Evolutionary conservation across 257 asterid genomes (phyloP).

Genomic region (Scutellaria minor): DNA sequence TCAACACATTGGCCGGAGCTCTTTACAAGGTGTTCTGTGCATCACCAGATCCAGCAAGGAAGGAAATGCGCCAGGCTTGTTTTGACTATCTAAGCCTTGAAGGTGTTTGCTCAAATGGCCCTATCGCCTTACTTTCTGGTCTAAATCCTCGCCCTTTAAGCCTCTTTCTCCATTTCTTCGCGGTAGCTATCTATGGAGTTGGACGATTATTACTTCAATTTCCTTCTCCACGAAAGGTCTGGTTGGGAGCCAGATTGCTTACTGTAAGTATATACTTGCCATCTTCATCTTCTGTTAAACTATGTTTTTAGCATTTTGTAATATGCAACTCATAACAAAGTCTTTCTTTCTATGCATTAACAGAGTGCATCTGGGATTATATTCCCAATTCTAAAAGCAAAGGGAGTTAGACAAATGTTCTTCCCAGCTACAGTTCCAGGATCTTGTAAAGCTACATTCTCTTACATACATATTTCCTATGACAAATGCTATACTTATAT

Average conservation of each 20-base stretch:
- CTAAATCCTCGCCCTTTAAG: constrained; percentile 70
- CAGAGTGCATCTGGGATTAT: constrained; percentile 76
- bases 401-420: too few relatives aligned
- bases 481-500: too few relatives aligned
- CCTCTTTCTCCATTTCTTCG: constrained; percentile 72
- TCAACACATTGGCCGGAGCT: constrained; percentile 82
- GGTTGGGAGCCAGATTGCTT: constrained; percentile 64
- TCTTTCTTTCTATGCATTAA: background rate
- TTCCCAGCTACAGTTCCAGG: too few relatives aligned
- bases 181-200: constrained; percentile 68
- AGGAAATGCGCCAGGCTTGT: constrained; percentile 74
- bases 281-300: background rate
- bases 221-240: constrained; percentile 64
- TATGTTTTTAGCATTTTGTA: background rate
- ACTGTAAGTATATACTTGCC: constrained; percentile 44
- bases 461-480: too few relatives aligned
- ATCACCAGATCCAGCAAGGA: constrained; percentile 71
- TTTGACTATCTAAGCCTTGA: constrained; percentile 77
- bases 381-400: too few relatives aligned
- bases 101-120: constrained; percentile 62
- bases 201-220: constrained; percentile 68
- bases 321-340: background rate
- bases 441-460: too few relatives aligned
- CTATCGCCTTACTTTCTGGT: constrained; percentile 70
- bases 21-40: constrained; percentile 73